phyloP scores from a whole-genome alignment of 495 filamentous ascomycete species.

The Penicillium soppii region DNA sequence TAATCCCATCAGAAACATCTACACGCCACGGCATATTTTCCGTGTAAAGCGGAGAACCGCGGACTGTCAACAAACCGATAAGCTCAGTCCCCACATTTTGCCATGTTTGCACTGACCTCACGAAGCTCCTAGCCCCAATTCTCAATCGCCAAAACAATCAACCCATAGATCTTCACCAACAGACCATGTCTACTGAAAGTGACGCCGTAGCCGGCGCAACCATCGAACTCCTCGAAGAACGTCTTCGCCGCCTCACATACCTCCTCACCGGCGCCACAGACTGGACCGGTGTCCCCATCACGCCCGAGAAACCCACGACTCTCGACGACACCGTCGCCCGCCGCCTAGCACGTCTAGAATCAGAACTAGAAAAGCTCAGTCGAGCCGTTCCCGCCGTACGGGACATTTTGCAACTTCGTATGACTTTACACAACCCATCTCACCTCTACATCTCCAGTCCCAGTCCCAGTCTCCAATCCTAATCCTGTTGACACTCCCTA shows the following conservation, averaged over 20 bases:
- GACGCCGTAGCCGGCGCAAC: conserved; percentile 51
- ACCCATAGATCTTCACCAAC: not conserved
- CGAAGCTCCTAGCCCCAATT: conserved; percentile 2
- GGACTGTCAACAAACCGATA: not conserved
- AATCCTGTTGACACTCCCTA: too few species aligned
- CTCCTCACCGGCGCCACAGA: conserved; percentile 62
- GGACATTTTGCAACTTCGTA: conserved; percentile 52
- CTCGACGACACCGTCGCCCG: conserved; percentile 46
- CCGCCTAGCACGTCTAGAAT: conserved; percentile 65
- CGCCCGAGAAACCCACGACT: conserved; percentile 36
- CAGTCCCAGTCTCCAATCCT: not conserved
- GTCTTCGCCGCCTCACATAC: conserved; percentile 72
- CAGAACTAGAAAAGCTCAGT: conserved; percentile 51
- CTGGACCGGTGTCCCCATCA: conserved; percentile 41
- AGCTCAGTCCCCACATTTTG: conserved; percentile 25
- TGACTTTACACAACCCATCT: conserved; percentile 1
- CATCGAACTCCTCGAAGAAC: conserved; percentile 73
- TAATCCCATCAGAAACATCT: not conserved
- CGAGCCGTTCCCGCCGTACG: conserved; percentile 45
- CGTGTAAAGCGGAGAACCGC: not conserved
- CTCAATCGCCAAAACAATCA: not conserved
- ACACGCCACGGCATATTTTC: not conserved
- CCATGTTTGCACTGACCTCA: conserved; percentile 22
- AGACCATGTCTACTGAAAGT: conserved; percentile 37
- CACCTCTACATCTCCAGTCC: not conserved